Percentiles rank a stretch among this genome's conserved stretches.
Conservation (phyloP, 805 yeast species). For the Nakazawaea populi region DNA sequence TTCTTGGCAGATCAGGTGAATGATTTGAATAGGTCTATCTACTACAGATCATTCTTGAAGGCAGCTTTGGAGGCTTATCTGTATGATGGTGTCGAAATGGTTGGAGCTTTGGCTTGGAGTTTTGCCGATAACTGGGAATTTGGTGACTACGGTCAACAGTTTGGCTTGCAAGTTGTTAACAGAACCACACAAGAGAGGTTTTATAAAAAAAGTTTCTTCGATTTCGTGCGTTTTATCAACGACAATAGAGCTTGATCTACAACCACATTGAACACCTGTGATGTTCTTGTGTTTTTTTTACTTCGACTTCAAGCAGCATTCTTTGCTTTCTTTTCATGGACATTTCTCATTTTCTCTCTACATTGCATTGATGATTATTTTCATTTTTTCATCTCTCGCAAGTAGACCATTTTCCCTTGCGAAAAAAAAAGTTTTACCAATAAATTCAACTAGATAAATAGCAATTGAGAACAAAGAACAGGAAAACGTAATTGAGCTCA, state of each 20-base stretch:
- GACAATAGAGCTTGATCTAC: slow-evolving; percentile 2
- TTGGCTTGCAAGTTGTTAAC: slow-evolving; percentile 23
- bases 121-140: slow-evolving; percentile 29
- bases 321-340: too few relatives aligned
- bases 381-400: too few relatives aligned
- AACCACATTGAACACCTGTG: not conserved
- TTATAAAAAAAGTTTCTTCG: slow-evolving; percentile 17
- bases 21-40: slow-evolving; percentile 25
- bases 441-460: too few relatives aligned
- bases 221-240: slow-evolving; percentile 3
- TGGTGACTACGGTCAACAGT: slow-evolving; percentile 20
- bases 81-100: slow-evolving; percentile 22
- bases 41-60: slow-evolving; percentile 23
- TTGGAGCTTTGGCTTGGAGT: slow-evolving; percentile 29
- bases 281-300: too few relatives aligned
- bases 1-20: slow-evolving; percentile 20
- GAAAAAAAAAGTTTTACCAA: too few relatives aligned
- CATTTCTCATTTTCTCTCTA: too few relatives aligned
- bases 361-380: too few relatives aligned
- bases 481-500: not conserved
- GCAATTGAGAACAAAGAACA: not conserved
- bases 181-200: slow-evolving; percentile 22
- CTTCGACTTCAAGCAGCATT: not conserved
- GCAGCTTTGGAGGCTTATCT: slow-evolving; percentile 20
- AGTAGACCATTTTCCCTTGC: too few relatives aligned